Evolutionary conservation across 1,284 basidiomycete species (phyloP).

Genomic region (Salmacisia buchloeana): DNA sequence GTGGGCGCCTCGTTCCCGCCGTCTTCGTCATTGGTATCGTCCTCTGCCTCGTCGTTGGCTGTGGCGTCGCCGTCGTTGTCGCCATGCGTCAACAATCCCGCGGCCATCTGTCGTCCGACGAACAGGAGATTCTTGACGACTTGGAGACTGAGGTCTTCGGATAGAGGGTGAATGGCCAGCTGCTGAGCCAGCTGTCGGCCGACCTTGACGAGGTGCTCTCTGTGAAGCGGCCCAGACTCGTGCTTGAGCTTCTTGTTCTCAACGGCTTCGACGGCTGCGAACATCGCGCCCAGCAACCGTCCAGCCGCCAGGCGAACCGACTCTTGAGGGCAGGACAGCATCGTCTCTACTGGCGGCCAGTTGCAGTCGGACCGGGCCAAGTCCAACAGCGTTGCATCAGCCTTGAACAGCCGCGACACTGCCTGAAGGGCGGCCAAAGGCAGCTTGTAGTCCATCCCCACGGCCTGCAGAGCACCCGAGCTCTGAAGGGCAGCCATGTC

Average conservation of each 20-base stretch:
- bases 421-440: constrained; percentile 74
- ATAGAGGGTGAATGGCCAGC: constrained; percentile 72
- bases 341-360: constrained; percentile 26
- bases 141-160: constrained; percentile 72
- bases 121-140: constrained; percentile 91
- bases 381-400: constrained; percentile 48
- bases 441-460: constrained; percentile 67
- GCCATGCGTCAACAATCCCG: too few relatives aligned
- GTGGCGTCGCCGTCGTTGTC: background rate
- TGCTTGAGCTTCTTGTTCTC: too few relatives aligned
- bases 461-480: constrained; percentile 3
- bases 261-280: constrained; percentile 54
- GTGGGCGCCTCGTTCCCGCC: constrained; percentile 10
- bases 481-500: constrained; percentile 29
- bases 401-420: constrained; percentile 62
- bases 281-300: constrained; percentile 69
- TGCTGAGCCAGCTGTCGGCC: constrained; percentile 59
- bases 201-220: background rate
- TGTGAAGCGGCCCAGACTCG: too few relatives aligned
- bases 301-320: constrained; percentile 85
- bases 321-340: constrained; percentile 82
- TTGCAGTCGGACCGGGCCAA: background rate
- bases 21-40: constrained; percentile 10
- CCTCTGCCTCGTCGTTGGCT: too few relatives aligned
- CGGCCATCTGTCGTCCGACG: constrained; percentile 60